Evolutionary conservation across 768 basidiomycete species (phyloP).

Genomic region (Suillus bovinus): DNA sequence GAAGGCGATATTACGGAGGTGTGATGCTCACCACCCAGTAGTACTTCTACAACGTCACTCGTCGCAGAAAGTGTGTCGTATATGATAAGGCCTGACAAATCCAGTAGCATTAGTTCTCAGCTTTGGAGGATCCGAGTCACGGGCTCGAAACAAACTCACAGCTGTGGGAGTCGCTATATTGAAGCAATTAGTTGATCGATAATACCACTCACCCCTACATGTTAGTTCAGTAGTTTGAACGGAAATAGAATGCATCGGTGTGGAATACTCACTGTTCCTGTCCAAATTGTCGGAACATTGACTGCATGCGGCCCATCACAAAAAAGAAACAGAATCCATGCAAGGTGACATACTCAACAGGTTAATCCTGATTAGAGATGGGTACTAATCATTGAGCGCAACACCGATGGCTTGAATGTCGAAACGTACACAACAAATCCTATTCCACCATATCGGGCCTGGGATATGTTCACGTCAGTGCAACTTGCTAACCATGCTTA

Average conservation of each 20-base stretch:
- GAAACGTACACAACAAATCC: no score
- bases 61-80: not conserved
- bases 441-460: no score
- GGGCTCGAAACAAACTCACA: not conserved
- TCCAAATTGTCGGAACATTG: not conserved
- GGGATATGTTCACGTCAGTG: not conserved
- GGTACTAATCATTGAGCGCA: not conserved
- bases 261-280: no score
- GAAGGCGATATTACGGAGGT: not conserved
- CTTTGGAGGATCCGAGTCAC: not conserved
- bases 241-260: not conserved
- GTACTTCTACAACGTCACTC: not conserved
- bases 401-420: no score
- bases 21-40: not conserved
- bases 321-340: not conserved
- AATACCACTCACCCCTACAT: not conserved
- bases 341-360: not conserved
- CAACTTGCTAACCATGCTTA: no score
- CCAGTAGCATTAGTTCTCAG: not conserved
- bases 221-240: not conserved
- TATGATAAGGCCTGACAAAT: not conserved
- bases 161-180: not conserved
- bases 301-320: not conserved
- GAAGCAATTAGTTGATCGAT: not conserved
- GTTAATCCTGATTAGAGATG: not conserved